Percentiles rank a stretch among this genome's conserved stretches.
These are phyloP conservation scores for Butyriboletus regius DNA, from an alignment of 1,284 basidiomycete species.

Conservation along the genomic window DNA sequence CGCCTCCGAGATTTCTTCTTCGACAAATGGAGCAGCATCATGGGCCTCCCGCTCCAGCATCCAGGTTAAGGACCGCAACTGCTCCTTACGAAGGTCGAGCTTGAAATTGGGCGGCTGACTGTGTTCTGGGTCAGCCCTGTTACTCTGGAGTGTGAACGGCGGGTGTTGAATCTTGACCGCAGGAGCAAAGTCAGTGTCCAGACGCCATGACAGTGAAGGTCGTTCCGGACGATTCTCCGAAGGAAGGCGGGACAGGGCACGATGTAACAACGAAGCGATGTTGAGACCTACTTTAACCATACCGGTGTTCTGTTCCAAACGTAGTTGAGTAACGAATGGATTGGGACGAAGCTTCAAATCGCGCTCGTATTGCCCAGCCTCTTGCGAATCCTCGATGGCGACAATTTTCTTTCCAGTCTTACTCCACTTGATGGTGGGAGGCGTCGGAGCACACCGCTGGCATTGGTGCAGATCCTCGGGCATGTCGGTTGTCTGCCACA, in stretches of 20 bases:
- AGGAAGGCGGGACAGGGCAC: constrained; percentile 77
- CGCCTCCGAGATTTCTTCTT: constrained; percentile 92
- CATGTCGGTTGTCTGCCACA: constrained; percentile 51
- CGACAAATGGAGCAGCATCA: constrained; percentile 68
- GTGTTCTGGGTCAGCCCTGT: constrained; percentile 69
- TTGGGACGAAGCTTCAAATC: constrained; percentile 79
- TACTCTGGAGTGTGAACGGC: constrained; percentile 68
- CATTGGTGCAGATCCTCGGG: constrained; percentile 45
- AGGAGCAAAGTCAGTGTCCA: constrained; percentile 71
- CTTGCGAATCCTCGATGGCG: constrained; percentile 72
- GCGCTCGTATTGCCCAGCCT: constrained; percentile 82
- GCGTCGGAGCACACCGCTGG: constrained; percentile 69
- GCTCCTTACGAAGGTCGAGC: constrained; percentile 70
- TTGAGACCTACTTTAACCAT: constrained; percentile 82
- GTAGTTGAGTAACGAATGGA: constrained; percentile 83
- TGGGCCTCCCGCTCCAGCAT: constrained; percentile 78
- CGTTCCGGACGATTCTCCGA: constrained; percentile 44
- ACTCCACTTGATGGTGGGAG: constrained; percentile 72
- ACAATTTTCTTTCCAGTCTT: constrained; percentile 53
- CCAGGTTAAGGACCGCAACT: constrained; percentile 85
- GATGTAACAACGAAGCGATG: constrained; percentile 78
- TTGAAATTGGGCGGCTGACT: constrained; percentile 73
- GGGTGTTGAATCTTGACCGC: constrained; percentile 54
- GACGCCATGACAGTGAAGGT: constrained; percentile 66
- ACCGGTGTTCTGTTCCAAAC: constrained; percentile 61